Conservation (phyloP, 2,329 filamentous ascomycete species). For the Colletotrichum limetticola region DNA sequence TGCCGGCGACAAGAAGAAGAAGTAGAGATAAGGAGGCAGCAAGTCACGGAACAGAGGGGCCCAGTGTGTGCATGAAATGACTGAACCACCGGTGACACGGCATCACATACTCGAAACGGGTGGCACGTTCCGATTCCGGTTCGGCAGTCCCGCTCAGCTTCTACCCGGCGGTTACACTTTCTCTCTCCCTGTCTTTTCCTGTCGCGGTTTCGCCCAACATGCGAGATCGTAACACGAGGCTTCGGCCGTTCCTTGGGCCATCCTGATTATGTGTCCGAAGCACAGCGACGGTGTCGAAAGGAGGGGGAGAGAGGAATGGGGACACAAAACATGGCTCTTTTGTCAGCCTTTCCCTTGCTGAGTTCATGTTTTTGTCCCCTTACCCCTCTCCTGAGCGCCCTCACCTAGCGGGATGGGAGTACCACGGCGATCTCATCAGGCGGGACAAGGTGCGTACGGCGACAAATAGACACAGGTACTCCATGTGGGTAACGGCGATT, state of each 20-base stretch:
- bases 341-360: neutral
- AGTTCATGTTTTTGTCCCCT: neutral
- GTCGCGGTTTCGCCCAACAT: slow-evolving; percentile 2
- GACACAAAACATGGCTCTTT: neutral
- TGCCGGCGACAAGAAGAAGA: slow-evolving; percentile 54
- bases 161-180: neutral
- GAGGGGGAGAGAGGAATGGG: neutral
- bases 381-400: neutral
- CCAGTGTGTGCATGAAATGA: neutral
- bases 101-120: slow-evolving; percentile 34
- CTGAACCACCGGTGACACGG: slow-evolving; percentile 18
- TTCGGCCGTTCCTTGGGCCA: neutral
- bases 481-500: neutral
- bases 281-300: neutral
- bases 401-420: neutral
- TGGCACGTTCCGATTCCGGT: neutral
- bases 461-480: slow-evolving; percentile 2
- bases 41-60: neutral
- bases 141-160: slow-evolving; percentile 10
- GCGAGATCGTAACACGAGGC: slow-evolving; percentile 16
- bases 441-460: slow-evolving; percentile 1
- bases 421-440: slow-evolving; percentile 3
- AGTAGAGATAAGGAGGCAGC: slow-evolving; percentile 26
- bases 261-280: neutral
- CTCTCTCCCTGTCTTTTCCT: slow-evolving; percentile 4